Evolutionary conservation across 768 basidiomycete species (phyloP).

Genomic region (Termitomyces titanicus): DNA sequence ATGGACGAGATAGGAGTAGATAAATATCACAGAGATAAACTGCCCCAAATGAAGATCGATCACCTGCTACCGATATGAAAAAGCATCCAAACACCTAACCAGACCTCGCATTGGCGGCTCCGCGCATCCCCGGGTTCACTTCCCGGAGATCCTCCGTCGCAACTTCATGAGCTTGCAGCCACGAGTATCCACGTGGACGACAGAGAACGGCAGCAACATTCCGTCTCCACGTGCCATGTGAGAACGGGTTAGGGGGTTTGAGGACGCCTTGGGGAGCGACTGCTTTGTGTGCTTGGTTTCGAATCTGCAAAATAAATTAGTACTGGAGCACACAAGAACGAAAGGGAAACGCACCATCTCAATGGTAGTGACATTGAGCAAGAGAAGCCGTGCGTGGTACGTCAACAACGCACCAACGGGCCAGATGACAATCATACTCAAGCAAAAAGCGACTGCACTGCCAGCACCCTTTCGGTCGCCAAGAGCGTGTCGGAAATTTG

Average conservation of each 20-base stretch:
- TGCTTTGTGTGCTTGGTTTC: conserved; percentile 77
- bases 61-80: no score
- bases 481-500: conserved; percentile 44
- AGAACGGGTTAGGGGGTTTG: conserved; percentile 79
- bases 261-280: conserved; percentile 55
- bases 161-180: conserved; percentile 60
- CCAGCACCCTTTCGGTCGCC: conserved; percentile 50
- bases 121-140: conserved; percentile 61
- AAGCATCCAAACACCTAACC: no score
- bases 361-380: conserved; percentile 92
- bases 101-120: conserved; percentile 4
- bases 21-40: no score
- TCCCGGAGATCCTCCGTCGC: conserved; percentile 71
- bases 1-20: no score
- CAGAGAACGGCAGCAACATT: conserved; percentile 79
- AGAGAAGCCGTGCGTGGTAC: conserved; percentile 85
- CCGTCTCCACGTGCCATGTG: conserved; percentile 68
- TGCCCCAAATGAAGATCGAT: no score
- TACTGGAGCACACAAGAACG: not conserved
- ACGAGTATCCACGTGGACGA: conserved; percentile 76
- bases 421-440: conserved; percentile 75
- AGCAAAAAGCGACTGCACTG: conserved; percentile 75
- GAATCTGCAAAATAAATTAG: conserved; percentile 49
- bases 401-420: conserved; percentile 74
- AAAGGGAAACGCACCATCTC: conserved; percentile 65